Evolutionary conservation across 2,329 filamentous ascomycete genomes (phyloP).

Genomic region (Phyllosticta citrichinensis): DNA sequence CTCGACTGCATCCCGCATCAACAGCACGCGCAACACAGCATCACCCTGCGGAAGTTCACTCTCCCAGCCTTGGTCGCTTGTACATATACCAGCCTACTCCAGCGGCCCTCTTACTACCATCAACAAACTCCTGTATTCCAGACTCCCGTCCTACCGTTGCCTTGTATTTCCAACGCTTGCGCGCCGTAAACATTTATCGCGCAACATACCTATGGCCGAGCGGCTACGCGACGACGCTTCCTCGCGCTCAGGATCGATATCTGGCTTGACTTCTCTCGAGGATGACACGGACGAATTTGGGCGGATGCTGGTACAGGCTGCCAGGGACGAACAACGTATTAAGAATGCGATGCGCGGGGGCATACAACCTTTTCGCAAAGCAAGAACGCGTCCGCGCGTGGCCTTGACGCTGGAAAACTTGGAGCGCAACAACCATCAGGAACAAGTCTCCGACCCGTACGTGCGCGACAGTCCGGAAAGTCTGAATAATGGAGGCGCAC

Average conservation of each 20-base stretch:
- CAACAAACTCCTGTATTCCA: not conserved
- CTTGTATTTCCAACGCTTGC: not conserved
- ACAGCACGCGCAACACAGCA: not conserved
- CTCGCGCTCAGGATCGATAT: slow-evolving; percentile 12
- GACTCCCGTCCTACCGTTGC: not conserved
- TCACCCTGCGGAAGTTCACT: not conserved
- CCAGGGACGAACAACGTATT: slow-evolving; percentile 32
- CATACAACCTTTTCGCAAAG: slow-evolving; percentile 32
- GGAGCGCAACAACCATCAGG: slow-evolving; percentile 25
- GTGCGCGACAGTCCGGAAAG: slow-evolving; percentile 20
- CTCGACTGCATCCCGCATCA: slow-evolving; percentile 20
- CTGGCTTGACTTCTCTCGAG: slow-evolving; percentile 30
- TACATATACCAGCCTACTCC: not conserved
- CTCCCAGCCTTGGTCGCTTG: not conserved
- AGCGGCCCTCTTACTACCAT: not conserved
- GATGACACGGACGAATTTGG: slow-evolving; percentile 39
- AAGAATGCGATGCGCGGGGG: slow-evolving; percentile 25
- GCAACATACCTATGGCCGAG: not conserved
- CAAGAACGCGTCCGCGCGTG: slow-evolving; percentile 29
- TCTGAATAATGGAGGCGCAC: slow-evolving; percentile 24
- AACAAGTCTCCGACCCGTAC: slow-evolving; percentile 1
- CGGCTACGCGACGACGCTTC: not conserved
- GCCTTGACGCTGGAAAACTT: slow-evolving; percentile 35
- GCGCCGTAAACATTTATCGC: not conserved
- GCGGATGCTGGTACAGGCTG: slow-evolving; percentile 33